phyloP scores from a whole-genome alignment of 495 filamentous ascomycete genomes.

The Daldinia vernicosa region DNA sequence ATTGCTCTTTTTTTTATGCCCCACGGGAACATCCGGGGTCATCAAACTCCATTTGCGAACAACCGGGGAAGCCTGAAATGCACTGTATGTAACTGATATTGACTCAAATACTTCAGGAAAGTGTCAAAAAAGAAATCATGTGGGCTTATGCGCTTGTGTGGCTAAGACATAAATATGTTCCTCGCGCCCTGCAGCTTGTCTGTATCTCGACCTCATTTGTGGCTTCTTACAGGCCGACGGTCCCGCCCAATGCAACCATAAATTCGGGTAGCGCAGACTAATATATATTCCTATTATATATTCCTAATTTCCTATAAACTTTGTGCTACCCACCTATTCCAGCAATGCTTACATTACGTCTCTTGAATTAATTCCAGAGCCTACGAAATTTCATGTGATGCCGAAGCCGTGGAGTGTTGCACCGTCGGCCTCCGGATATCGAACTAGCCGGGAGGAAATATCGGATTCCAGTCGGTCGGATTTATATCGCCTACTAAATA shows the following conservation, averaged over 20 bases:
- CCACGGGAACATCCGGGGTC: conserved; percentile 1
- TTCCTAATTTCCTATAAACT: too few relatives aligned
- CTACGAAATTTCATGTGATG: not conserved
- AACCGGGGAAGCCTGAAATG: not conserved
- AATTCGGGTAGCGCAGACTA: not conserved
- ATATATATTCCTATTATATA: conserved; percentile 8
- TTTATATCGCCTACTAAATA: not conserved
- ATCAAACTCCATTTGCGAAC: not conserved
- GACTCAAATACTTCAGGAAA: not conserved
- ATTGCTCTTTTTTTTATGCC: not conserved
- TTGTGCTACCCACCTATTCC: not conserved
- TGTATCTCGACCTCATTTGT: not conserved
- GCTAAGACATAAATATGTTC: not conserved
- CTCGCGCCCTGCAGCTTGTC: not conserved
- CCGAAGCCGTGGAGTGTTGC: not conserved
- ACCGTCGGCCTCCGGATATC: not conserved
- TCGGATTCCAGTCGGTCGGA: not conserved
- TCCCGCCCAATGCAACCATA: conserved; percentile 4
- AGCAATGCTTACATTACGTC: not conserved
- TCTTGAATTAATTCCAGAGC: not conserved
- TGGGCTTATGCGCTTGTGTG: not conserved
- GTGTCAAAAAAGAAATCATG: not conserved
- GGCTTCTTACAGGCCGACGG: not conserved
- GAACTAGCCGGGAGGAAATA: not conserved
- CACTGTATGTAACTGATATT: not conserved